Conservation (phyloP, 2,329 filamentous ascomycete genomes). For the Claviceps sp. region DNA sequence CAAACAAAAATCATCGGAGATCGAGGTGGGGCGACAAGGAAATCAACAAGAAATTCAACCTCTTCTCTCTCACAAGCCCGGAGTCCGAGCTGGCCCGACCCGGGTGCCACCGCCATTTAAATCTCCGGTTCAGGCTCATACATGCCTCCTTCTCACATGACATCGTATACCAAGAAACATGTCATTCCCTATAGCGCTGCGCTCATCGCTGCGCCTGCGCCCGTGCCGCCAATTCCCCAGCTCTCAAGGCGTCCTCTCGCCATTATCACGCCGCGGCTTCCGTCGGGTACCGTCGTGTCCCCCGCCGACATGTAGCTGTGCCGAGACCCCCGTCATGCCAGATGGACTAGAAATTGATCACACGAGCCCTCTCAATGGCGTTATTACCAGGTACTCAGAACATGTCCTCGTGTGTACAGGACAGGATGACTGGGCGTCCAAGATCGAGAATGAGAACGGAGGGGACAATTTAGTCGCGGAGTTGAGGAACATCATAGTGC, state of each 20-base stretch:
- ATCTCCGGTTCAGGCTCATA: too few species aligned
- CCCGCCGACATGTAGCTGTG: conserved; percentile 61
- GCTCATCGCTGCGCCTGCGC: neutral
- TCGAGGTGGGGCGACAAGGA: neutral
- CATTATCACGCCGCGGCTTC: conserved; percentile 12
- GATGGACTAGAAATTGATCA: conserved; percentile 62
- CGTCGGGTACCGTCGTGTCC: conserved; percentile 49
- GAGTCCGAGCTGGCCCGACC: conserved; percentile 10
- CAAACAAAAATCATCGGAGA: neutral
- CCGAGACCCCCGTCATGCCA: conserved; percentile 50
- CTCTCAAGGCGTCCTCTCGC: neutral
- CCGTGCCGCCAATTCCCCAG: neutral
- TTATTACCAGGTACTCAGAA: conserved; percentile 65
- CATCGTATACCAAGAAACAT: neutral
- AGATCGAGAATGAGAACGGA: conserved; percentile 69
- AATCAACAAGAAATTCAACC: neutral
- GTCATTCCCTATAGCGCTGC: conserved; percentile 1
- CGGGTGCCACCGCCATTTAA: too few species aligned
- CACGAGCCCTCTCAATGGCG: conserved; percentile 55
- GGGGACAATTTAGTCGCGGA: conserved; percentile 55
- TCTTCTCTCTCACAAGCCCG: conserved; percentile 6
- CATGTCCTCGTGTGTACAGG: conserved; percentile 79
- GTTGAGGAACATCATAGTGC: conserved; percentile 49
- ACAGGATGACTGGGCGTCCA: conserved; percentile 64
- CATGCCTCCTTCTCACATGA: too few species aligned